These are phyloP conservation scores for Phlebiopsis flavidoalba DNA, from an alignment of 768 basidiomycete species.

Conservation along the genomic window DNA sequence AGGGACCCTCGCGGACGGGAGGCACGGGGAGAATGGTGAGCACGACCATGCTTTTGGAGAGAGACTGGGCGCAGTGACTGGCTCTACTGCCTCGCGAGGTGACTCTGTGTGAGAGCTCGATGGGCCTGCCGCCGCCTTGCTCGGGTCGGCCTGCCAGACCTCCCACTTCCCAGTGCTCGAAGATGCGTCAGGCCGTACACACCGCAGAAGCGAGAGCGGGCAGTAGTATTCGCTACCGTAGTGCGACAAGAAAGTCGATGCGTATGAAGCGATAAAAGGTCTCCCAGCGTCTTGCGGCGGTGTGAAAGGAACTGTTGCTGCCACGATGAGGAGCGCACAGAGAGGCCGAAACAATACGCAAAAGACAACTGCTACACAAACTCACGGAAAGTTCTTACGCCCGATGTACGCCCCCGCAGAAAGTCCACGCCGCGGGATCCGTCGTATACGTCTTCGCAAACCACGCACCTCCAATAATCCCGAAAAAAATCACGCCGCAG, in stretches of 20 bases:
- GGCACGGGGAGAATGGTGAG: not conserved
- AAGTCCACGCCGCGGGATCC: slow-evolving; percentile 38
- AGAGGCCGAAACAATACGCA: not conserved
- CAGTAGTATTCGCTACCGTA: slow-evolving; percentile 97
- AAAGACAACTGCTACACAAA: slow-evolving; percentile 82
- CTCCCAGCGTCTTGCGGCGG: slow-evolving; percentile 63
- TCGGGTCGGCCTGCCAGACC: slow-evolving; percentile 69
- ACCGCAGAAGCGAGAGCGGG: slow-evolving; percentile 84
- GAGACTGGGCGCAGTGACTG: slow-evolving; percentile 8
- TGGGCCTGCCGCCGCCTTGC: slow-evolving; percentile 28
- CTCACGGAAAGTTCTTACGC: slow-evolving; percentile 89
- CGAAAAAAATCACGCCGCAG: slow-evolving; percentile 93
- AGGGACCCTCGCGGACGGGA: not conserved
- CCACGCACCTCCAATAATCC: slow-evolving; percentile 64
- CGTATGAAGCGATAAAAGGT: slow-evolving; percentile 94
- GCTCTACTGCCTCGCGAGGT: not conserved
- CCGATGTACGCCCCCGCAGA: slow-evolving; percentile 73
- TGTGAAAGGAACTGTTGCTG: slow-evolving; percentile 52
- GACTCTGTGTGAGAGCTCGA: slow-evolving; percentile 10
- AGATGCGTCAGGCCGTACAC: slow-evolving; percentile 91
- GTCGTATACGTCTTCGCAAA: slow-evolving; percentile 37
- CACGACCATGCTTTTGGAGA: not conserved
- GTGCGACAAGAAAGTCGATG: slow-evolving; percentile 88
- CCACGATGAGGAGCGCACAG: not conserved
- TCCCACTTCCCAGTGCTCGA: slow-evolving; percentile 97